Evolutionary conservation across 805 yeast genomes (phyloP).

Genomic region (Candida yuanshanica): DNA sequence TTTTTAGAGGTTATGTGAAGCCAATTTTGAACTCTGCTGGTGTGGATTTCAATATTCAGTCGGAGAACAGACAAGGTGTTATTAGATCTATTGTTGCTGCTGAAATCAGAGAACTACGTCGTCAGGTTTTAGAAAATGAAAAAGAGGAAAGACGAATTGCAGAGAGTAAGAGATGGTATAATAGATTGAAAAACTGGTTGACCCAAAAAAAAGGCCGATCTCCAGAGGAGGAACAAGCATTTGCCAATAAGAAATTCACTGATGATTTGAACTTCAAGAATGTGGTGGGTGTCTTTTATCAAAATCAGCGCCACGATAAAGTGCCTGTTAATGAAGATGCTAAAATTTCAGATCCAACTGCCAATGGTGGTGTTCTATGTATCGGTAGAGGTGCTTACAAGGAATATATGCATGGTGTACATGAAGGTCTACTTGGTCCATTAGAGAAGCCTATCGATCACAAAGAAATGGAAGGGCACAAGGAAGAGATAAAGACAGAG

Average conservation of each 20-base stretch:
- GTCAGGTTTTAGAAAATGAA: constrained; percentile 32
- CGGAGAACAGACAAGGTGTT: constrained; percentile 84
- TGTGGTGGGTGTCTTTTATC: constrained; percentile 53
- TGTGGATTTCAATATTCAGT: constrained; percentile 70
- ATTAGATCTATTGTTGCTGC: constrained; percentile 80
- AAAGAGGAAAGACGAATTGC: constrained; percentile 15
- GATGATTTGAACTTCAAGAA: constrained; percentile 35
- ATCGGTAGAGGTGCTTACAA: constrained; percentile 95
- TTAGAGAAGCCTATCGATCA: constrained; percentile 45
- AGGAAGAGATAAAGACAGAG: background rate
- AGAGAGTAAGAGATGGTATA: constrained; percentile 16
- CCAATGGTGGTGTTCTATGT: constrained; percentile 83
- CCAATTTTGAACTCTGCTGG: constrained; percentile 84
- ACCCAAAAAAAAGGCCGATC: constrained; percentile 5
- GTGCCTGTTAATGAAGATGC: constrained; percentile 40
- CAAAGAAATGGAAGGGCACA: constrained; percentile 11
- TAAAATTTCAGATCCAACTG: constrained; percentile 33
- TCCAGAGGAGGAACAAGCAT: constrained; percentile 13
- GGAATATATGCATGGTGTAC: constrained; percentile 85
- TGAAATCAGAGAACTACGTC: constrained; percentile 65
- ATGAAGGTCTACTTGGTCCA: constrained; percentile 94
- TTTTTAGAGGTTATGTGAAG: constrained; percentile 75
- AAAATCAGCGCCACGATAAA: constrained; percentile 23
- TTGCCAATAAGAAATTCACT: constrained; percentile 20
- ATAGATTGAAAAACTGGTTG: constrained; percentile 11